Percentiles rank a stretch among this genome's conserved stretches.
Evolutionary conservation across 495 filamentous ascomycete species (phyloP).

Genomic region (Cudoniella acicularis): DNA sequence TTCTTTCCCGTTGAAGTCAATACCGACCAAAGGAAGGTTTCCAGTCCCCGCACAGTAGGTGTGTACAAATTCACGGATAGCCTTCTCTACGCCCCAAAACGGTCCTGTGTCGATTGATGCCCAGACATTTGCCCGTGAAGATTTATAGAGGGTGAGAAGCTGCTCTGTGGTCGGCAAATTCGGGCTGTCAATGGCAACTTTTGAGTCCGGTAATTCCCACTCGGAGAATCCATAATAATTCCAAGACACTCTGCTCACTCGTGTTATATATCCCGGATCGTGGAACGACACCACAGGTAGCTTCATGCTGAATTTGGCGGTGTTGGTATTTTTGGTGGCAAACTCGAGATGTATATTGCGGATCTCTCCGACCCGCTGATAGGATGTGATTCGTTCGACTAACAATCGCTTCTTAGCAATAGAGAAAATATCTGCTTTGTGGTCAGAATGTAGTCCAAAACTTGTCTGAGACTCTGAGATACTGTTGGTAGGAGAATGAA

Average conservation of each 20-base stretch:
- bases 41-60: neutral
- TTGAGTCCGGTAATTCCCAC: neutral
- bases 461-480: too few relatives aligned
- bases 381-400: too few relatives aligned
- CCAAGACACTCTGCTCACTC: neutral
- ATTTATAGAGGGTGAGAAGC: neutral
- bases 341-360: too few relatives aligned
- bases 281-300: neutral
- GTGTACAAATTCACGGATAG: neutral
- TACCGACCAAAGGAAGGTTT: neutral
- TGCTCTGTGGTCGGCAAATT: neutral
- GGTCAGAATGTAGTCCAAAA: too few relatives aligned
- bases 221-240: neutral
- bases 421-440: too few relatives aligned
- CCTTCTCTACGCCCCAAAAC: neutral
- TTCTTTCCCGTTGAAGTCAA: too few relatives aligned
- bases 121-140: neutral
- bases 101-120: neutral
- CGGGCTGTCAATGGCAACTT: neutral
- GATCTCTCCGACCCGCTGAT: too few relatives aligned
- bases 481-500: too few relatives aligned
- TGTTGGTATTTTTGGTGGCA: too few relatives aligned
- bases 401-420: too few relatives aligned
- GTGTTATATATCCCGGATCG: neutral
- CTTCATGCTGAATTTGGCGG: neutral